Base-by-base conservation (phyloP, 176 grass and related monocot genomes). In the Cenchrus americanus region DNA sequence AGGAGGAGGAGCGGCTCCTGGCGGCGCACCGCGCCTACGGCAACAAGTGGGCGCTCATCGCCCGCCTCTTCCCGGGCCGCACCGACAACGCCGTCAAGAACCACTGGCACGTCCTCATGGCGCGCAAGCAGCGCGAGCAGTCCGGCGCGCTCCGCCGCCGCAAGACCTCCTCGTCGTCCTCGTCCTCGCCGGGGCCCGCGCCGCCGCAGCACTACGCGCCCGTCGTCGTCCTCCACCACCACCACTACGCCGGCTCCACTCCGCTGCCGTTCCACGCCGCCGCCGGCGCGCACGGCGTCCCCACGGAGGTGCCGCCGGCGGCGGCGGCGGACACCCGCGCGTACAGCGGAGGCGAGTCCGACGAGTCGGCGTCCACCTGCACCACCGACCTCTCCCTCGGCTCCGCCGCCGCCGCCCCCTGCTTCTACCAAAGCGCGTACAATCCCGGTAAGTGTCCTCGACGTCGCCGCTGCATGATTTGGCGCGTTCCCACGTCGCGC, bases 21-120 rank as follows among this genome's bases (percentile, higher is more conserved):
- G 91, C 85, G 15, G 91, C 91, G 62, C 94, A 97, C 84, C 83
- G 91, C 26, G 88, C 90, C 0, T 97, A 97, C 83, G 94, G 91
- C 22, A 97, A 97, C 89, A 97, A 97, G 90, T 97, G 94, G 94
- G 94, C 94, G 2, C 86, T 97, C 63, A 92, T 97, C 63, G 89
- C 94, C 1, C 87, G 91, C 21, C 74, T 97, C 61, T 97, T 97
- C 82, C 94, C 94, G 2, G 91, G 94, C 10, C 88, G 94, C 72
- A 97, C 94, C 76, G 94, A 97, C 83, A 97, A 97, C 86, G 91
- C 94, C 55, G 94, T 97, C 59, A 97, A 97, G 89, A 97, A 97
- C 85, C 94, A 97, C 91, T 97, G 91, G 91, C 94, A 97, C 86
- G 94, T 97, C 68, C 90, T 97, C 81, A 94, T 88, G 89, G 94